Base-by-base conservation (phyloP, 1,284 basidiomycete species). In the Waitea zeae region DNA sequence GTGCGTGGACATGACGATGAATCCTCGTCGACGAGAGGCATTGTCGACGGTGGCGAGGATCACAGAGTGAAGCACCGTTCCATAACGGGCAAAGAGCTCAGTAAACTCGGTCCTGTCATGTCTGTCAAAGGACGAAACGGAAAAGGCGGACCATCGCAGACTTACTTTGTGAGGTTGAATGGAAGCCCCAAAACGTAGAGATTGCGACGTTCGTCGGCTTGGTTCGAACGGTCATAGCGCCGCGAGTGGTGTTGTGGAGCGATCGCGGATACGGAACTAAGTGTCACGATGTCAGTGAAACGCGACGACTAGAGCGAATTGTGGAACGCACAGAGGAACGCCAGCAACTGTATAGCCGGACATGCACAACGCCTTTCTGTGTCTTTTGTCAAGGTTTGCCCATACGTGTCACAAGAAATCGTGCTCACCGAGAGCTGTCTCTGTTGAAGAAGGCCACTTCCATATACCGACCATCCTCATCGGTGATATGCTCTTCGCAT, bases 11-110 rank as follows among this genome's bases (percentile, higher is more conserved):
- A 83, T 82, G 17, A 83, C 79, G 20, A 83, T 58, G 47, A 83
- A 83, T 2, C 80, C 79, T 32, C 79, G 73, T 33, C 79, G 67
- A 35, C 79, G 69, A 26, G 79, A 83, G 31, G 78, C 73, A 41
- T 77, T 79, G 45, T 83, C 79, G 26, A 81, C 68, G 2, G 80
- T 83, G 4, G 79, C 80, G 17, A 83, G 60, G 34, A 83, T 78
- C 17, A 83, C 79, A 27, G 70, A 74, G 48, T 83, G 79, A 1
- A 62, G 53, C 7, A 83, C 77, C 6, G 54, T 62, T 22, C 79
- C 79, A 43, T 67, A 73, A 11, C 57, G 62, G 37, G 67, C 64
- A 46, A 78, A 83, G 3, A 75, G 44, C 30, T 60, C 57, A 12
- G 61, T 48, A 41, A 82, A 75, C 42, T 82, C 76, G 38, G 57